Evolutionary conservation across 257 asterid species (phyloP).

Genomic region (Nicotiana tabacum): DNA sequence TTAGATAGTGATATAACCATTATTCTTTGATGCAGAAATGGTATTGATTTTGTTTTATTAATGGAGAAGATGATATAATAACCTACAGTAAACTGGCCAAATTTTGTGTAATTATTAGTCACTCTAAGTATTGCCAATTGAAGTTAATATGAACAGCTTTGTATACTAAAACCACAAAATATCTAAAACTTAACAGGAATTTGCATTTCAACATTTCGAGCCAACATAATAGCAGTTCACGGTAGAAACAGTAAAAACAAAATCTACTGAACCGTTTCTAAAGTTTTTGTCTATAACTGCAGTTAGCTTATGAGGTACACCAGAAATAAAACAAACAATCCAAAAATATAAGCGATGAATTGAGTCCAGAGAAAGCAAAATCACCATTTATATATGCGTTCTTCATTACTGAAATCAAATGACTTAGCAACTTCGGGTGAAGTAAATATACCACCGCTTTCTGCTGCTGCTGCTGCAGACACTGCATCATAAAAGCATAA

Average conservation of each 20-base stretch:
- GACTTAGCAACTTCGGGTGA: conserved; percentile 79
- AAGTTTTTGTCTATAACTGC: not conserved
- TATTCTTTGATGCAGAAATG: not conserved
- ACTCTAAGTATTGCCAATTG: not conserved
- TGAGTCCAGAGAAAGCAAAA: not conserved
- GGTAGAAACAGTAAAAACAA: not conserved
- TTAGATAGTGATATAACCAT: conserved; percentile 1
- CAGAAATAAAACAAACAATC: not conserved
- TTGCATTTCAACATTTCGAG: no score
- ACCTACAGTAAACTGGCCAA: not conserved
- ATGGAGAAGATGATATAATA: not conserved
- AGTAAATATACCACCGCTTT: conserved; percentile 47
- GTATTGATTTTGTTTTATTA: not conserved
- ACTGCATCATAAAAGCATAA: conserved; percentile 41
- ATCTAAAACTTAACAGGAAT: no score
- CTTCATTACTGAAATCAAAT: conserved; percentile 82
- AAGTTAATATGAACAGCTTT: not conserved
- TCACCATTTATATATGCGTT: conserved; percentile 87
- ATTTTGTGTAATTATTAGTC: not conserved
- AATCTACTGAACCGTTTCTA: not conserved
- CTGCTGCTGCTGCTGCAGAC: conserved; percentile 48
- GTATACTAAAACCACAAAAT: not conserved
- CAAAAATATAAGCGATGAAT: not conserved
- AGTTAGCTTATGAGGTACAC: not conserved
- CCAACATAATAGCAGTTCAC: not conserved